These are phyloP conservation scores for Vigna unguiculata DNA, from an alignment of 306 rosid species.

Conservation along the genomic window DNA sequence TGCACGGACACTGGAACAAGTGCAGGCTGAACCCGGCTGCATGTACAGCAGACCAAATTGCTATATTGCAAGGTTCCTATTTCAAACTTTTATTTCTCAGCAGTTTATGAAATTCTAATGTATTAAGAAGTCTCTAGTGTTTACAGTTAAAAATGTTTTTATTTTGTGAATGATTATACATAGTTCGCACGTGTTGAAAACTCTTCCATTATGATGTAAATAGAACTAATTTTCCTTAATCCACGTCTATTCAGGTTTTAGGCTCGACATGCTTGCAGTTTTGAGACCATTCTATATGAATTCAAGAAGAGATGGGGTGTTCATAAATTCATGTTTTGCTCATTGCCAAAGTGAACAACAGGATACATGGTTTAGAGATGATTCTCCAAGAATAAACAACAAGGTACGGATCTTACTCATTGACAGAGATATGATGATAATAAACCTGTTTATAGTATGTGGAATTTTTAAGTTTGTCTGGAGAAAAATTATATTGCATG, in stretches of 20 bases:
- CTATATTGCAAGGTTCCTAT: slow-evolving; percentile 72
- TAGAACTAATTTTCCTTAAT: slow-evolving; percentile 33
- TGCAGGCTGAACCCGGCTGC: slow-evolving; percentile 75
- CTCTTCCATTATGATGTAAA: neutral
- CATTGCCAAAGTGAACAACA: slow-evolving; percentile 96
- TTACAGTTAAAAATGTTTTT: neutral
- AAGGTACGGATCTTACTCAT: slow-evolving; percentile 56
- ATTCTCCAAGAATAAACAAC: slow-evolving; percentile 75
- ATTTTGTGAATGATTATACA: slow-evolving; percentile 9
- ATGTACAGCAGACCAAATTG: slow-evolving; percentile 64
- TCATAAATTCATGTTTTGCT: slow-evolving; percentile 92
- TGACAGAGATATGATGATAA: slow-evolving; percentile 17
- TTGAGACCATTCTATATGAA: slow-evolving; percentile 53
- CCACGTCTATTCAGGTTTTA: slow-evolving; percentile 57
- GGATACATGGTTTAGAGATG: slow-evolving; percentile 85
- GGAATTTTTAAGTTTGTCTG: neutral
- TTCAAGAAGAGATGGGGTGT: slow-evolving; percentile 82
- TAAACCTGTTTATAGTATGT: slow-evolving; percentile 19
- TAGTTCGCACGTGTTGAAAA: slow-evolving; percentile 2
- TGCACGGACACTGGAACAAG: slow-evolving; percentile 72
- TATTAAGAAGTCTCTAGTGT: neutral
- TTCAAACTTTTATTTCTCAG: slow-evolving; percentile 10
- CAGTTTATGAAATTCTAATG: slow-evolving; percentile 16
- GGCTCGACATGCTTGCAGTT: slow-evolving; percentile 70
- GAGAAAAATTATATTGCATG: slow-evolving; percentile 5